Evolutionary conservation across 1,284 basidiomycete genomes (phyloP), one percentile per base, ranked within the genome.

Genomic region (Salmacisia buchloeana): DNA sequence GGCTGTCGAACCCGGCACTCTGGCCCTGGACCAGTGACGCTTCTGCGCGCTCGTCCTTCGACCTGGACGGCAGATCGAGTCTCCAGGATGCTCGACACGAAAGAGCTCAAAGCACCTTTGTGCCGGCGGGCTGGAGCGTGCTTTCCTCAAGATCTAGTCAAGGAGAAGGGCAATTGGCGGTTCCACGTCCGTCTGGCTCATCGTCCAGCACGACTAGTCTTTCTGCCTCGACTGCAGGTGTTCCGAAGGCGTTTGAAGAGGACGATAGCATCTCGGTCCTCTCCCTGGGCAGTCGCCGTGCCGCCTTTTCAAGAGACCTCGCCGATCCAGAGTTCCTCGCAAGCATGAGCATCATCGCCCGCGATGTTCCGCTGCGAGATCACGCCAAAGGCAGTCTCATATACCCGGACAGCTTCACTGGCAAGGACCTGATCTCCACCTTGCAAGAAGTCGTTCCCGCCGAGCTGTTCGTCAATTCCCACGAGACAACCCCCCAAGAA

Each of bases 321-420:
- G 49, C 49, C 6, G 49, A 54, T 31, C 49, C 49, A 15, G 27
- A 54, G 13, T 54, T 54, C 49, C 25, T 54, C 10, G 27, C 49
- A 7, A 54, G 34, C 49, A 54, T 54, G 49, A 31, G 27, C 29
- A 54, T 54, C 25, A 54, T 54, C 21, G 49, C 49, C 12, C 49
- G 49, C 10, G 49, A 54, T 31, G 49, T 54, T 33, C 49, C 49
- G 23, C 27, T 54, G 5, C 27, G 49, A 13, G 29, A 54, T 3
- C 49, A 54, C 15, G 49, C 25, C 29, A 77, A 78, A 59, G 76
- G 77, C 27, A 75, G 73, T 43, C 69, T 79, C 58, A 65, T 69
- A 38, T 79, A 79, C 39, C 77, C 77, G 1, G 65, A 68, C 36
- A 73, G 74, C 64, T 79, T 79, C 58, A 79, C 77, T 0, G 77